Evolutionary conservation across 768 basidiomycete genomes (phyloP), one percentile per base, ranked within the genome.

Genomic region (Auricularia sp.): DNA sequence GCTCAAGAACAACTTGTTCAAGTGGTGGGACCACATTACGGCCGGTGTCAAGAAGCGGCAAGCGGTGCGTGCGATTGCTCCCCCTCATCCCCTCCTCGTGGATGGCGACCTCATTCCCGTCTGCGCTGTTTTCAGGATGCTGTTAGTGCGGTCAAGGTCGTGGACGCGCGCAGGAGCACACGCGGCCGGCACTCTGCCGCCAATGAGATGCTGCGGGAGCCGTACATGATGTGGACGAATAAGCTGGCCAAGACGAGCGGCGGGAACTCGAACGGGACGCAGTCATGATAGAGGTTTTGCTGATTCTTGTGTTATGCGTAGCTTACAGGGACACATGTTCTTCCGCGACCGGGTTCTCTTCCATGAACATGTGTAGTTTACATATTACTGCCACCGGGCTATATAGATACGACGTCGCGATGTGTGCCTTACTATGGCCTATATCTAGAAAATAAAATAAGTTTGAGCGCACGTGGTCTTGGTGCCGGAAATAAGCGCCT

Each of bases 221-320:
- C 90, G 29, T 94, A 94, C 73, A 92, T 94, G 90, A 77, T 81
- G 75, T 94, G 92, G 92, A 85, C 85, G 66, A 94, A 94, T 72
- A 88, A 88, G 69, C 82, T 86, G 73, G 89, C 90, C 58, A 78
- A 78, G 14, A 82, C 78, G 47, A 18, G 47, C 47, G n/a, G 39
- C 39, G 39, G 39, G 39, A 54, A 54, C 33, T 56, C 62, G 37
- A 34, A 63, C 54, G 54, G 54, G 21, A 16, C 54, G 24, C 39
- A 42, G 39, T 7, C 39, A 14, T 42, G 34, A 58, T 8, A 16
- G 54, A 58, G 21, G 54, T 16, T 10, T 8, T 16, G 10, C 21
- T 54, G 16, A 54, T 54, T 35, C 11, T 58, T 24, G 8, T 58
- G 21, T 35, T 58, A 24, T 35, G 54, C 54, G 21, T 24, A 58